Conservation (phyloP, 495 filamentous ascomycete species). For the Mytilinidion resinicola region DNA sequence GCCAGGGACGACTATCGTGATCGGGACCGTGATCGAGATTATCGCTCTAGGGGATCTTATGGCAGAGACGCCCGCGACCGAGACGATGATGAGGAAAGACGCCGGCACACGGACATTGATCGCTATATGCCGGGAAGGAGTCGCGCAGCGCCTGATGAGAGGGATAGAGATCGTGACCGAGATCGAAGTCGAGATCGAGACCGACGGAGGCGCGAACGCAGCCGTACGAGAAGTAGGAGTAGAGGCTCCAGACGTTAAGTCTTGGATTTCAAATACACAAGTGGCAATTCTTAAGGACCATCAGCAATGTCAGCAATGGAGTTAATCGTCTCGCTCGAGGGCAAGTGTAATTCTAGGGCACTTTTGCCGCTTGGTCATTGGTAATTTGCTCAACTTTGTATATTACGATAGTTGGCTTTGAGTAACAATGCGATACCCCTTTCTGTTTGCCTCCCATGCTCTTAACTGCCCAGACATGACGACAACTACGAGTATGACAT, state of each 20-base stretch:
- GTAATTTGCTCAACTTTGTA: too few relatives aligned
- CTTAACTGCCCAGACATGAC: too few relatives aligned
- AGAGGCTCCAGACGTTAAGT: neutral
- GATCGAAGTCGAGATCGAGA: slow-evolving; percentile 39
- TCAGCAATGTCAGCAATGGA: too few relatives aligned
- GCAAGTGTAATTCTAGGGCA: too few relatives aligned
- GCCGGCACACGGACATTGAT: slow-evolving; percentile 29
- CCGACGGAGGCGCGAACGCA: slow-evolving; percentile 13
- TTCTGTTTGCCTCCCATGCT: too few relatives aligned
- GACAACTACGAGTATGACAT: too few relatives aligned
- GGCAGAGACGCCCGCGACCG: neutral
- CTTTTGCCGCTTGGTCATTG: too few relatives aligned
- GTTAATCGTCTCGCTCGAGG: too few relatives aligned
- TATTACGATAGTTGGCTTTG: too few relatives aligned
- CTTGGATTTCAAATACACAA: too few relatives aligned
- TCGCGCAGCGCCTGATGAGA: neutral
- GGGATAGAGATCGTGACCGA: slow-evolving; percentile 3
- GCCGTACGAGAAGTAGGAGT: slow-evolving; percentile 7
- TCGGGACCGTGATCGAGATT: slow-evolving; percentile 14
- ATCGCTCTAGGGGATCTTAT: neutral
- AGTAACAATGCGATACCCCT: too few relatives aligned
- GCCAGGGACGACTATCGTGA: slow-evolving; percentile 17
- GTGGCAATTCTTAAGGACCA: too few relatives aligned
- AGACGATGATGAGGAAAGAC: slow-evolving; percentile 11
- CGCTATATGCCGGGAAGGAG: slow-evolving; percentile 30